Conservation (phyloP, 2,329 filamentous ascomycete species). For the Whalleya microplaca region DNA sequence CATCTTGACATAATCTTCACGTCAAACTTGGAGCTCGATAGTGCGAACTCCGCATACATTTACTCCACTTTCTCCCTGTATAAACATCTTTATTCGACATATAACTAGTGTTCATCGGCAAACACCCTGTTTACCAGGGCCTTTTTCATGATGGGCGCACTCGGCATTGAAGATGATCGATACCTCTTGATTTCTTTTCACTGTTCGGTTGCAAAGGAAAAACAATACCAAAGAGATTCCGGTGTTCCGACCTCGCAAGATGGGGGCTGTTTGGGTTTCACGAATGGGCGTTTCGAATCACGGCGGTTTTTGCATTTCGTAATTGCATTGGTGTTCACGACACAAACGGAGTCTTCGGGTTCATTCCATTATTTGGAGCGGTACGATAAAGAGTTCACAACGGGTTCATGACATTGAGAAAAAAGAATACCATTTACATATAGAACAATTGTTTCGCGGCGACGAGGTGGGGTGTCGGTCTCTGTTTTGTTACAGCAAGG, state of each 20-base stretch:
- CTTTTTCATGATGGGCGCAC: slow-evolving; percentile 42
- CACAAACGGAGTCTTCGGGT: slow-evolving; percentile 49
- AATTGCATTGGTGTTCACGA: slow-evolving; percentile 53
- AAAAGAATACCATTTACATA: slow-evolving; percentile 52
- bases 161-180: slow-evolving; percentile 49
- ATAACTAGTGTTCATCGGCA: slow-evolving; percentile 41
- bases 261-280: slow-evolving; percentile 45
- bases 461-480: slow-evolving; percentile 41
- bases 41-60: slow-evolving; percentile 37
- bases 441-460: slow-evolving; percentile 52
- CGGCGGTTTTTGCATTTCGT: slow-evolving; percentile 51
- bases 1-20: slow-evolving; percentile 40
- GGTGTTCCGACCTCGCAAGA: slow-evolving; percentile 45
- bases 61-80: slow-evolving; percentile 45
- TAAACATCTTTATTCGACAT: slow-evolving; percentile 55
- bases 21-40: slow-evolving; percentile 32
- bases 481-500: slow-evolving; percentile 42
- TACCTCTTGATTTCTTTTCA: slow-evolving; percentile 46
- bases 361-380: slow-evolving; percentile 40
- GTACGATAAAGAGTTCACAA: slow-evolving; percentile 51
- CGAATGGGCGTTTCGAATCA: slow-evolving; percentile 49
- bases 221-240: slow-evolving; percentile 33
- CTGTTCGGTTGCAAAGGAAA: slow-evolving; percentile 34
- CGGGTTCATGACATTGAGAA: slow-evolving; percentile 54
- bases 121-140: slow-evolving; percentile 29